Evolutionary conservation across 768 basidiomycete genomes (phyloP).

Genomic region (Daedaleopsis sinensis): DNA sequence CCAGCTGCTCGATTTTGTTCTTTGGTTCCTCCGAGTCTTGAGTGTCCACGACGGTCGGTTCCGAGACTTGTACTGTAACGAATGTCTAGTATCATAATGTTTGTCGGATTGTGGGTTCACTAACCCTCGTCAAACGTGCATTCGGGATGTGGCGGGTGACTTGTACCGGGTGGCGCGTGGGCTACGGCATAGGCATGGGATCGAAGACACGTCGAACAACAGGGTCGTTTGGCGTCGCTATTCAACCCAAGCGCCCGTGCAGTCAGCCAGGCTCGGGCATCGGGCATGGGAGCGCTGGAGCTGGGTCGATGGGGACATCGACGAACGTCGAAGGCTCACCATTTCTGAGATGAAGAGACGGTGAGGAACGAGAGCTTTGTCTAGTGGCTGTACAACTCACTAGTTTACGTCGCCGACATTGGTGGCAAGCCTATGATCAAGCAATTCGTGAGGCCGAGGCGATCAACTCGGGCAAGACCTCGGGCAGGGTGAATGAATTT

Average conservation of each 20-base stretch:
- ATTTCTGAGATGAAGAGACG: conserved; percentile 48
- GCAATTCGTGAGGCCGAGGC: background rate
- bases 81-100: background rate
- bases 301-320: background rate
- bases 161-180: conserved; percentile 60
- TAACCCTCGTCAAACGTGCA: conserved; percentile 80
- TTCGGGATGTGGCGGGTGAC: conserved; percentile 58
- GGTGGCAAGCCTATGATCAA: conserved; percentile 39
- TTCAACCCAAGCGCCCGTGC: conserved; percentile 4
- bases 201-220: conserved; percentile 69
- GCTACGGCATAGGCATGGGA: conserved; percentile 71
- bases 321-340: conserved; percentile 33
- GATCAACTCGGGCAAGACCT: background rate
- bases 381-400: conserved; percentile 19
- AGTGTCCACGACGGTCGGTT: conserved; percentile 35
- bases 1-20: conserved; percentile 63
- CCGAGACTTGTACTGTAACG: conserved; percentile 39
- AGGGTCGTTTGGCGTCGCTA: conserved; percentile 77
- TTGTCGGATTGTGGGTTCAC: conserved; percentile 17
- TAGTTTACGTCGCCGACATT: conserved; percentile 76
- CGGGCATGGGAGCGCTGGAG: conserved; percentile 13
- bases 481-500: background rate
- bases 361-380: no score
- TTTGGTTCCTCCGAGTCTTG: conserved; percentile 60
- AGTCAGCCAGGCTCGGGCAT: conserved; percentile 24